Conservation (phyloP, 768 basidiomycete genomes). For the Trametes sanguinea region DNA sequence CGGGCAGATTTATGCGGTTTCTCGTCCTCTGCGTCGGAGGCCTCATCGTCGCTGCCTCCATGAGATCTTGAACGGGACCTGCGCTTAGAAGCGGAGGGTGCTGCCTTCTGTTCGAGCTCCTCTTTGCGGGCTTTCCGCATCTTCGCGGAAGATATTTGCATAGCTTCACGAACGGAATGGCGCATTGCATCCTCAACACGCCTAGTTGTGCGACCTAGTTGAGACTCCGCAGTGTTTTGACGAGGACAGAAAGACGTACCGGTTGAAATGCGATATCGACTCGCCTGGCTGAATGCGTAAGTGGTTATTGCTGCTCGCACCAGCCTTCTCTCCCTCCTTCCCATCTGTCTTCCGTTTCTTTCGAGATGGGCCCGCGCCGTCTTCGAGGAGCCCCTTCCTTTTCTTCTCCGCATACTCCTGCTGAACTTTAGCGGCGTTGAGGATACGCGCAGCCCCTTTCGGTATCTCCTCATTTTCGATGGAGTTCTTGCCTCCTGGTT, state of each 20-base stretch:
- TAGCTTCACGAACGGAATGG: slow-evolving; percentile 59
- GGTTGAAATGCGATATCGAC: slow-evolving; percentile 74
- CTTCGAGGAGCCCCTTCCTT: slow-evolving; percentile 35
- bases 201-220: slow-evolving; percentile 37
- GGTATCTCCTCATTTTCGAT: slow-evolving; percentile 61
- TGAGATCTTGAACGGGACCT: neutral
- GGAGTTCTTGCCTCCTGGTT: slow-evolving; percentile 19
- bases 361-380: slow-evolving; percentile 18
- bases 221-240: too few relatives aligned
- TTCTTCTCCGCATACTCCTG: slow-evolving; percentile 51
- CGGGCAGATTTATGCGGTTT: neutral
- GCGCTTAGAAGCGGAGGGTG: neutral
- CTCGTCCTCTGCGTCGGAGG: slow-evolving; percentile 7
- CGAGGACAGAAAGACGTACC: slow-evolving; percentile 43
- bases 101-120: slow-evolving; percentile 27
- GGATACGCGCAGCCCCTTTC: slow-evolving; percentile 63
- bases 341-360: slow-evolving; percentile 33
- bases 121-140: slow-evolving; percentile 47
- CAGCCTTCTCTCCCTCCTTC: slow-evolving; percentile 1
- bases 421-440: slow-evolving; percentile 63
- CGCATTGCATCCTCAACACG: slow-evolving; percentile 76
- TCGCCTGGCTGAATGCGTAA: slow-evolving; percentile 65
- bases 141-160: slow-evolving; percentile 56
- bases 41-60: slow-evolving; percentile 9
- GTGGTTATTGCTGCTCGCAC: slow-evolving; percentile 4